These are phyloP conservation scores for Leonotis leonurus DNA, from an alignment of 257 asterid species.

Conservation along the genomic window DNA sequence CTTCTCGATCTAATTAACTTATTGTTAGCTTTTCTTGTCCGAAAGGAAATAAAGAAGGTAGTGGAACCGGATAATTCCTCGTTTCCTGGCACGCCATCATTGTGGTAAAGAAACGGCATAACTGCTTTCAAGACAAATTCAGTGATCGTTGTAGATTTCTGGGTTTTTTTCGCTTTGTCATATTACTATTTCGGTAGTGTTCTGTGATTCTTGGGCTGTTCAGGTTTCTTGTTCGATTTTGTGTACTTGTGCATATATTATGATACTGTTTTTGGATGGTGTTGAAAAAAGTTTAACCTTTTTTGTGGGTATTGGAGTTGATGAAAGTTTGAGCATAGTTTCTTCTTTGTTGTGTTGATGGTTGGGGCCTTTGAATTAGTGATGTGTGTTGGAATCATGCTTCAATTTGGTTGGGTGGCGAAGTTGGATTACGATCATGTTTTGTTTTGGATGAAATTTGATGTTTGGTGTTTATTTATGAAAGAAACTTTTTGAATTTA, in stretches of 20 bases:
- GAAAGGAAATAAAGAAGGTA: background rate
- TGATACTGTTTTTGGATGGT: background rate
- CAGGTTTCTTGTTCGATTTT: background rate
- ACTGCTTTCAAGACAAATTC: background rate
- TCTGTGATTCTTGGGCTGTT: background rate
- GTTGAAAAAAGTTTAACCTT: background rate
- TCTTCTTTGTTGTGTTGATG: background rate
- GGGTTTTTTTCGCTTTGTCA: background rate
- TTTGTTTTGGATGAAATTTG: background rate
- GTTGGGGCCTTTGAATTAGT: background rate
- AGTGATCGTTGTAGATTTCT: background rate
- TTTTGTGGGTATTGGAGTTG: background rate
- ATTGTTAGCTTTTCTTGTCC: background rate
- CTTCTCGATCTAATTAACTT: background rate
- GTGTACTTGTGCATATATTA: background rate
- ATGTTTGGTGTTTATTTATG: background rate
- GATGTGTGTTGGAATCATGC: background rate
- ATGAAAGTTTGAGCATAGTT: background rate
- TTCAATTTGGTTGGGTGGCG: background rate
- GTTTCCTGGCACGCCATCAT: slow-evolving; percentile 17
- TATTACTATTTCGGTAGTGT: background rate
- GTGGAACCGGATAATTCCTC: slow-evolving; percentile 19
- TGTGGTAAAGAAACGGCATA: slow-evolving; percentile 23
- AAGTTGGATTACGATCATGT: background rate
- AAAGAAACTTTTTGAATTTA: background rate